Base-by-base conservation (phyloP, 139 green algal genomes). In the Asterochloris sp. region DNA sequence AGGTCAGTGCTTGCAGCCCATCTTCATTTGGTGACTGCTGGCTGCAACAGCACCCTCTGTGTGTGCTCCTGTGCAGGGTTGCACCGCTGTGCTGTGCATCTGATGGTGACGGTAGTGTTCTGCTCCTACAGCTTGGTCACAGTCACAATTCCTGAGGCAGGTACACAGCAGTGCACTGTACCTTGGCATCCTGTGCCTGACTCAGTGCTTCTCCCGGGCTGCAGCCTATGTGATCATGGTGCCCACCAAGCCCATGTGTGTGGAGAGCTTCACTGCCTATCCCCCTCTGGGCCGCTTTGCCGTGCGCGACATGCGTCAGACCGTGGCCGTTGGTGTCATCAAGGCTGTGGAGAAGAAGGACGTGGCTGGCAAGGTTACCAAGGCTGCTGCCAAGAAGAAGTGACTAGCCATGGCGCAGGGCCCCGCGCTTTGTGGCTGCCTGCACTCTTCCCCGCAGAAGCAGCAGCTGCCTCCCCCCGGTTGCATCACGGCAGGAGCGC, bases 211-310 rank as follows among this genome's bases (percentile, higher is more conserved):
- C 47, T 28, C 66, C 87, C 93, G 68, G 2, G 38, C 38, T 54
- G 90, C 88, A 17, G 87, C 89, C 21, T 93, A 91, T 74, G 91
- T 95, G 74, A 87, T 88, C 75, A 92, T 95, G 91, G 29, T 87
- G 79, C 92, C 92, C 74, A 88, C 88, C 85, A 90, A 91, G 85
- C 92, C 92, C 79, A 92, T 95, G 91, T 93, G 91, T 78, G 88
- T 95, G 75, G 92, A 95, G 91, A 74, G 85, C 12, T 95, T 92
- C 86, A 88, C 82, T 15, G 67, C 87, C 62, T 95, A 94, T 85
- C 90, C 89, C 27, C 85, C 88, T 19, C 84, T 95, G 75, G 92
- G 91, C 13, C 86, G 91, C 64, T 95, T 95, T 82, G 92, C 87
- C 74, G 88, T 94, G 83, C 88, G 89, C 60, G 91, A 91, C 87